A percentile compares a stretch with the other conserved stretches of the same genome.
phyloP scores from a whole-genome alignment of 2,329 filamentous ascomycete species.

The Trichoderma simmonsii region DNA sequence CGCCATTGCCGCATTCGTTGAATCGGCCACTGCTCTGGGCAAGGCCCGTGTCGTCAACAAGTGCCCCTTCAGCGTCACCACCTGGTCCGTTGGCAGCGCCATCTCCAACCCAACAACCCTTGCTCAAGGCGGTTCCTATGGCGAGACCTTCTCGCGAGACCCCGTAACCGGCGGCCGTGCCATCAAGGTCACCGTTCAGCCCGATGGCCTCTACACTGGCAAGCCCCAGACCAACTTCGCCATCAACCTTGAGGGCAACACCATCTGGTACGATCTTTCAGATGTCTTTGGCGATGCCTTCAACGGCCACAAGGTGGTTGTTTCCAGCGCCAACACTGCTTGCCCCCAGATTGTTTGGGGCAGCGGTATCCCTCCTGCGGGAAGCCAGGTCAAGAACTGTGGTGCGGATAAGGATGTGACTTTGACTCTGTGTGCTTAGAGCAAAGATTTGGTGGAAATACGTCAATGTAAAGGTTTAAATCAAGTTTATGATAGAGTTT shows the following conservation, averaged over 20 bases:
- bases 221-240: constrained; percentile 41
- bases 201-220: constrained; percentile 39
- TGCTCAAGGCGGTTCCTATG: constrained; percentile 29
- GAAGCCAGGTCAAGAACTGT: constrained; percentile 40
- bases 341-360: constrained; percentile 39
- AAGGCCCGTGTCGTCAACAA: constrained; percentile 37
- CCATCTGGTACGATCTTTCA: constrained; percentile 41
- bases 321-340: constrained; percentile 27
- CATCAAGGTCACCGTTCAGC: constrained; percentile 36
- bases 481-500: not conserved
- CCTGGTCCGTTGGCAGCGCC: constrained; percentile 39
- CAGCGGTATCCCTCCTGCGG: constrained; percentile 33
- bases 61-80: constrained; percentile 34
- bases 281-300: constrained; percentile 41
- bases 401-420: constrained; percentile 31
- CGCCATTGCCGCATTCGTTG: constrained; percentile 13
- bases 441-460: not conserved
- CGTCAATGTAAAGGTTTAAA: not conserved
- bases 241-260: constrained; percentile 35
- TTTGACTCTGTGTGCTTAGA: constrained; percentile 35
- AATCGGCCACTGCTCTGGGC: constrained; percentile 29
- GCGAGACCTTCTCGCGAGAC: constrained; percentile 35
- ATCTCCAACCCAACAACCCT: constrained; percentile 30
- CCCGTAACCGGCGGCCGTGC: constrained; percentile 37
- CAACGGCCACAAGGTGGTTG: constrained; percentile 31